Evolutionary conservation across 2,329 filamentous ascomycete genomes (phyloP), one percentile per base, ranked within the genome.

Genomic region (Penicillium sp.): DNA sequence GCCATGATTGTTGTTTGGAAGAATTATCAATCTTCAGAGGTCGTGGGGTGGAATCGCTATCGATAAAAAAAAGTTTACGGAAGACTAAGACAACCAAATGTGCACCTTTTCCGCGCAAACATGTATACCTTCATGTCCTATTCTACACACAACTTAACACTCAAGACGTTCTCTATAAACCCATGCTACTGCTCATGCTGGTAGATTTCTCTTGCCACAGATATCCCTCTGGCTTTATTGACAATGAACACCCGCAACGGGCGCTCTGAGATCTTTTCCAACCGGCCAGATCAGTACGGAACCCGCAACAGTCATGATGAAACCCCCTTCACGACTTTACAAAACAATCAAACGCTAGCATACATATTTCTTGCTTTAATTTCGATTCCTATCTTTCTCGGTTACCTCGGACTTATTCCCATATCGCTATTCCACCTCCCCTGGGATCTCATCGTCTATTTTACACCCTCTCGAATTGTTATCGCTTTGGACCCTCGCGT

Each of bases 401-500:
- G 64, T 17, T 66, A 73, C 51, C 62, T 74, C 25, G 62, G 68
- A 22, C 58, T 67, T 25, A 49, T 69, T 14, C 68, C 69, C 6
- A 59, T 67, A 30, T 67, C 67, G 9, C 48, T 74, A 45, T 64
- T 68, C 37, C 69, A 59, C n/a, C 44, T 67, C 28, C 37, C 70
- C 47, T 78, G 77, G 73, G 70, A 74, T 61, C 55, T 71, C 9
- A 33, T 74, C 22, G 68, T 78, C 52, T 75, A 73, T 52, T 33
- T 75, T 17, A 72, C 69, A 3, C 77, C 77, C 9, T 72, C 73
- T 12, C 68, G 67, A 48, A 64, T 78, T 47, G 66, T 78, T 50
- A 67, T 72, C 57, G 71, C 73, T 42, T 70, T 84, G 76, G 80
- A 78, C 82, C 59, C 79, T 77, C 67, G 79, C 76, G 58, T 77